Evolutionary conservation across 768 basidiomycete species (phyloP).

Genomic region (Boletus sp.): DNA sequence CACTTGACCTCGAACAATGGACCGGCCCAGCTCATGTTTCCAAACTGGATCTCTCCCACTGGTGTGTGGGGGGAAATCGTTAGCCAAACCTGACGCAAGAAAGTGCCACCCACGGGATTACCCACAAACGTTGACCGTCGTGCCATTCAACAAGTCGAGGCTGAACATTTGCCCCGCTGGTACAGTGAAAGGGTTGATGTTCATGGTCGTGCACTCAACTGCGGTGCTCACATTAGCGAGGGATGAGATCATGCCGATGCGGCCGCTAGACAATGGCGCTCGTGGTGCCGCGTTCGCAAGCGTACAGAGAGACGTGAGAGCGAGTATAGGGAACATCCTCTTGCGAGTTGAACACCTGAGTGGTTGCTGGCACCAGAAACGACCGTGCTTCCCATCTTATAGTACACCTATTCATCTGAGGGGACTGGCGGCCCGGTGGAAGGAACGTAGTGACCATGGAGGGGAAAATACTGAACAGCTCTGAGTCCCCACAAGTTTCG

Average conservation of each 20-base stretch:
- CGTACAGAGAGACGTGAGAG: not conserved
- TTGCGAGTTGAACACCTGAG: not conserved
- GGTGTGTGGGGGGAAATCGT: not conserved
- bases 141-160: slow-evolving; percentile 42
- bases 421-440: not conserved
- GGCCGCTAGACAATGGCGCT: slow-evolving; percentile 14
- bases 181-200: slow-evolving; percentile 54
- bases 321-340: not conserved
- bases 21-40: slow-evolving; percentile 48
- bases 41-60: slow-evolving; percentile 59
- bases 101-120: not conserved
- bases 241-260: slow-evolving; percentile 51
- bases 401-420: not conserved
- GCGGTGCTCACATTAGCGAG: slow-evolving; percentile 48
- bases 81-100: not conserved
- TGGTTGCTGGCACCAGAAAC: not conserved
- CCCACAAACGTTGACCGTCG: slow-evolving; percentile 57
- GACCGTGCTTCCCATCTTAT: not conserved
- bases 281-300: slow-evolving; percentile 3
- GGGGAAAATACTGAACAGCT: not conserved
- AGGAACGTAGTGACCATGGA: not conserved
- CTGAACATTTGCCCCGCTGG: slow-evolving; percentile 50
- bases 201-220: slow-evolving; percentile 53
- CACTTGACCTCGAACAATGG: slow-evolving; percentile 53
- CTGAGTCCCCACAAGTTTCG: not conserved